Evolutionary conservation across 371 early-diverging fungal species (phyloP).

Genomic region (Mortierella sp.): DNA sequence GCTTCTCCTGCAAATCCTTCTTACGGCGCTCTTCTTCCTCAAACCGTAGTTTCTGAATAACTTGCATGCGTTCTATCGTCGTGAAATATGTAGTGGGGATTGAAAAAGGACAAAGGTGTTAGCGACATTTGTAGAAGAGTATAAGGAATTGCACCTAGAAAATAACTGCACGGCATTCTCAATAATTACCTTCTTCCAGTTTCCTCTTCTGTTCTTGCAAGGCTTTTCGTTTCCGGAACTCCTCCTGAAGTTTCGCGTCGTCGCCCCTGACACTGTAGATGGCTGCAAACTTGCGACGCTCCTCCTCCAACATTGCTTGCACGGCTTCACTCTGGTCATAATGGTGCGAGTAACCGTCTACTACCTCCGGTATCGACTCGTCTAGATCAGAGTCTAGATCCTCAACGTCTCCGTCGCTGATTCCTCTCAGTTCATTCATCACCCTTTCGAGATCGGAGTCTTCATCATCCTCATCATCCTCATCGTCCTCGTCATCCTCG

Average conservation of each 20-base stretch:
- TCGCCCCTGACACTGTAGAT: slow-evolving; percentile 31
- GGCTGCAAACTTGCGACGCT: slow-evolving; percentile 30
- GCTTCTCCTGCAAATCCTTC: slow-evolving; percentile 28
- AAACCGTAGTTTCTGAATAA: slow-evolving; percentile 36
- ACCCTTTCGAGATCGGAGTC: slow-evolving; percentile 25
- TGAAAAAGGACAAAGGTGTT: neutral
- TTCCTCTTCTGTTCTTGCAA: slow-evolving; percentile 31
- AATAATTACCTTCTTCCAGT: slow-evolving; percentile 35
- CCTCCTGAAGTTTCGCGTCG: slow-evolving; percentile 23
- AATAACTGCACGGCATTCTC: neutral
- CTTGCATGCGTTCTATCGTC: slow-evolving; percentile 35
- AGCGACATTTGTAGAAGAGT: neutral
- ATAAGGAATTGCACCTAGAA: neutral
- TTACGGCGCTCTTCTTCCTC: slow-evolving; percentile 51
- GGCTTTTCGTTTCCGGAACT: slow-evolving; percentile 19
- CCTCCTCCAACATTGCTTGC: slow-evolving; percentile 19
- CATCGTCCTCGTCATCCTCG: slow-evolving; percentile 32
- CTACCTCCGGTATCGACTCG: slow-evolving; percentile 2
- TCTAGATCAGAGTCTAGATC: slow-evolving; percentile 25
- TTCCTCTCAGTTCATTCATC: slow-evolving; percentile 10
- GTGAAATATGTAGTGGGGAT: neutral
- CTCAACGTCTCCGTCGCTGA: slow-evolving; percentile 13
- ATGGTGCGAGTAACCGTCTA: slow-evolving; percentile 34
- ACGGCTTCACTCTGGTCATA: slow-evolving; percentile 10
- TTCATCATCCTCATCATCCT: slow-evolving; percentile 31